Evolutionary conservation across 2,329 filamentous ascomycete species (phyloP).

Genomic region (Cordyceps tenuipes): DNA sequence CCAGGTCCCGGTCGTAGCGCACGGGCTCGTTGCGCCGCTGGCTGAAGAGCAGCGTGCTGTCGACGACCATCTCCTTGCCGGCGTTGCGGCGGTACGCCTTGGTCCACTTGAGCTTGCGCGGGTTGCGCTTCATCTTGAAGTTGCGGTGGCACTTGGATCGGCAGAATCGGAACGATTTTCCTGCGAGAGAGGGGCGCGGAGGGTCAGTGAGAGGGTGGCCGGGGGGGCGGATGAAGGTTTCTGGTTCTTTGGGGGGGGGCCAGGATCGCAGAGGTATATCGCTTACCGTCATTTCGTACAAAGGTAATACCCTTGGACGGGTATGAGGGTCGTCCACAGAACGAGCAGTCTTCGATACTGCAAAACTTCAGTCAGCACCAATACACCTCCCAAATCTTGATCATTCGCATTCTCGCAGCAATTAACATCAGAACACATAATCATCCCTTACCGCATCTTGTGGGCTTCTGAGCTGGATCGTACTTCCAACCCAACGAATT

Average conservation of each 20-base stretch:
- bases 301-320: constrained; percentile 49
- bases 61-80: constrained; percentile 85
- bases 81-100: constrained; percentile 77
- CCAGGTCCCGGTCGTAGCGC: constrained; percentile 90
- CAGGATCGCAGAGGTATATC: not conserved
- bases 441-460: constrained; percentile 11
- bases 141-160: constrained; percentile 54
- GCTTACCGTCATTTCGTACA: constrained; percentile 39
- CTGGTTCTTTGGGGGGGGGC: not conserved
- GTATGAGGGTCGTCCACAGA: constrained; percentile 41
- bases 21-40: constrained; percentile 89
- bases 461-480: constrained; percentile 8
- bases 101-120: constrained; percentile 94
- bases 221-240: not conserved
- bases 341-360: constrained; percentile 39
- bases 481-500: not conserved
- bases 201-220: not conserved
- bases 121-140: constrained; percentile 98
- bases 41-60: constrained; percentile 86
- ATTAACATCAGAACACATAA: not conserved
- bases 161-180: constrained; percentile 50
- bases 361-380: not conserved
- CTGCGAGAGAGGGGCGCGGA: constrained; percentile 14
- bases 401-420: not conserved
- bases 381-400: not conserved